Percentiles rank a stretch among this genome's conserved stretches.
phyloP scores from a whole-genome alignment of 345 rosid species.

The Melaleuca alternifolia region DNA sequence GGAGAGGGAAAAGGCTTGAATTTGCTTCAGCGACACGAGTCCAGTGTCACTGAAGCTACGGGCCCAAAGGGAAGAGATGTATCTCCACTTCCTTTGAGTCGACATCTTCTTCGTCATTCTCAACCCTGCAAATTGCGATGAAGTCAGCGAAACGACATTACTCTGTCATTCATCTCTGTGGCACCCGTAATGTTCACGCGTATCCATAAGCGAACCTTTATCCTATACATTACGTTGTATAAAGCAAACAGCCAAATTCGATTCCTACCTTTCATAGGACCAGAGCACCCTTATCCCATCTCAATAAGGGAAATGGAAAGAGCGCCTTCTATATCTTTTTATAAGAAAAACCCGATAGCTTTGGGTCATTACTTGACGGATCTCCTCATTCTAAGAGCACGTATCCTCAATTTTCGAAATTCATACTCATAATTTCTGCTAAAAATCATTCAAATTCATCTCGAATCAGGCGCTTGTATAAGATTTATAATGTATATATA shows the following conservation, averaged over 20 bases:
- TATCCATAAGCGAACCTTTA: background rate
- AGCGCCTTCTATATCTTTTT: background rate
- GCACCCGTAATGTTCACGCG: background rate
- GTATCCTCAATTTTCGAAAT: background rate
- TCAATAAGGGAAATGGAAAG: background rate
- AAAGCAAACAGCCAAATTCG: background rate
- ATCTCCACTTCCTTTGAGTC: background rate
- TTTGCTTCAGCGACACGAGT: background rate
- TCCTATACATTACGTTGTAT: background rate
- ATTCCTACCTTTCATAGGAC: background rate
- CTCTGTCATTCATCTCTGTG: background rate
- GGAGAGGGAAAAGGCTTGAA: background rate
- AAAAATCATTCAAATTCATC: background rate
- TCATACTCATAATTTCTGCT: background rate
- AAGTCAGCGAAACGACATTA: background rate
- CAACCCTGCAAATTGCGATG: background rate
- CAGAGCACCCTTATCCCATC: background rate
- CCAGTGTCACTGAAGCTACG: background rate
- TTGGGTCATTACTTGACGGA: background rate
- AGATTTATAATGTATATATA: background rate
- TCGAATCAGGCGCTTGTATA: too few species aligned
- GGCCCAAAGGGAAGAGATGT: background rate
- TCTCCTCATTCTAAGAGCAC: background rate
- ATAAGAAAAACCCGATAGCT: background rate
- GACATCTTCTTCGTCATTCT: background rate